Conservation (phyloP, 805 yeast species). For the Wickerhamomyces rabaulensis region DNA sequence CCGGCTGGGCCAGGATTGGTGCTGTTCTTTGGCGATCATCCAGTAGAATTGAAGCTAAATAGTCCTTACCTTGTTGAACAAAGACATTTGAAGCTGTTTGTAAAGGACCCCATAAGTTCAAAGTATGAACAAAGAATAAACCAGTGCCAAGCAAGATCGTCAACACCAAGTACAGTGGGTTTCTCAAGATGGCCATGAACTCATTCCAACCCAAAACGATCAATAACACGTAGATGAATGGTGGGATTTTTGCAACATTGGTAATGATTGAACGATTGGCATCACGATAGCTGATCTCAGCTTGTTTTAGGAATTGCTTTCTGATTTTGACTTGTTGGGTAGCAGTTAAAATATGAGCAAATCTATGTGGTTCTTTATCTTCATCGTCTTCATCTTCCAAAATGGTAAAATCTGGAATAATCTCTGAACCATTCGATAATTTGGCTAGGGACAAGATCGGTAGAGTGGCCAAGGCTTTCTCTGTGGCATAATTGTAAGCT, state of each 20-base stretch:
- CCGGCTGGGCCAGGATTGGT: conserved; percentile 9
- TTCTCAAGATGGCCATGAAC: conserved; percentile 79
- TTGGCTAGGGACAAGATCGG: conserved; percentile 53
- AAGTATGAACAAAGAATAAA: conserved; percentile 58
- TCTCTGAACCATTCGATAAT: conserved; percentile 45
- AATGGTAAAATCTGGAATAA: conserved; percentile 54
- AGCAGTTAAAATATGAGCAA: conserved; percentile 53
- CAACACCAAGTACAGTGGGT: conserved; percentile 75
- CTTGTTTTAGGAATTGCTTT: conserved; percentile 61
- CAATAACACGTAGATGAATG: conserved; percentile 70
- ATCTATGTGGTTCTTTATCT: conserved; percentile 36
- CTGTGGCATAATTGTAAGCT: conserved; percentile 55
- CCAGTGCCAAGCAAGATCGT: conserved; percentile 54
- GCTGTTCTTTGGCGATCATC: conserved; percentile 37
- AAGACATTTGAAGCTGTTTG: conserved; percentile 55
- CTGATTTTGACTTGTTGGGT: conserved; percentile 52
- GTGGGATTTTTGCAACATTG: conserved; percentile 75
- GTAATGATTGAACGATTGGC: conserved; percentile 83
- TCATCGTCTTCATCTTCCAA: conserved; percentile 35
- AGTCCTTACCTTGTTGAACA: conserved; percentile 45
- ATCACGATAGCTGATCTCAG: conserved; percentile 77
- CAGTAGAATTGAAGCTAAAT: conserved; percentile 50
- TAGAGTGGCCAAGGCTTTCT: conserved; percentile 48
- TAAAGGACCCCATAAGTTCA: conserved; percentile 77
- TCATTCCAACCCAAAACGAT: conserved; percentile 92